phyloP scores from a whole-genome alignment of 2,329 filamentous ascomycete species.

The Colletotrichum sidae region DNA sequence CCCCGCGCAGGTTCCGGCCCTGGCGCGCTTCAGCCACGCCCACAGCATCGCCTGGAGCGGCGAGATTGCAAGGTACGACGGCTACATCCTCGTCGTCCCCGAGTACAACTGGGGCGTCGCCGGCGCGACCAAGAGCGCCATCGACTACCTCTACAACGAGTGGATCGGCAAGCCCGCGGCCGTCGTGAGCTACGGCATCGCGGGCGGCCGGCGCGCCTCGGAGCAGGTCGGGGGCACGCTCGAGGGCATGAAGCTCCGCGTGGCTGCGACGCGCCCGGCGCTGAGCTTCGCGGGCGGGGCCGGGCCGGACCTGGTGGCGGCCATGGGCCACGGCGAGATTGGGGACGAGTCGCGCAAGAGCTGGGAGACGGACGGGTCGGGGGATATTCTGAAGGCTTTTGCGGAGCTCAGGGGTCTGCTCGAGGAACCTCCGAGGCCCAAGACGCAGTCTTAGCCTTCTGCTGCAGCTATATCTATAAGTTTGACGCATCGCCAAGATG shows the following conservation, averaged over 20 bases:
- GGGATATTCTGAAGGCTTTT: conserved; percentile 40
- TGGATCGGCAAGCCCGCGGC: no score
- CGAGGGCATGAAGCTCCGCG: conserved; percentile 44
- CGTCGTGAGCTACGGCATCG: conserved; percentile 22
- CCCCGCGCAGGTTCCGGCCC: conserved; percentile 51
- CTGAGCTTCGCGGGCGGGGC: conserved; percentile 44
- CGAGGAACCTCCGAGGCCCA: conserved; percentile 5
- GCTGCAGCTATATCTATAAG: no score
- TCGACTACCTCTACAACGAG: no score
- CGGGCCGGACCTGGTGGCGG: conserved; percentile 38
- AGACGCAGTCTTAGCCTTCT: not conserved
- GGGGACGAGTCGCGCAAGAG: conserved; percentile 39
- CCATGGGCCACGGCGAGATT: conserved; percentile 41
- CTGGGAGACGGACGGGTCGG: conserved; percentile 40
- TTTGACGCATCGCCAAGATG: not conserved
- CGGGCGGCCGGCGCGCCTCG: conserved; percentile 50
- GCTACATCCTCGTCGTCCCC: no score
- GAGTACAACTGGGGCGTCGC: no score
- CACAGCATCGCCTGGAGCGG: conserved; percentile 47
- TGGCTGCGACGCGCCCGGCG: conserved; percentile 46
- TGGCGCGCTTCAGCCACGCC: conserved; percentile 51
- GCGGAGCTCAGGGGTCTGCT: conserved; percentile 43
- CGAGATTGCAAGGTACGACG: no score
- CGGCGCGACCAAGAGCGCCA: no score
- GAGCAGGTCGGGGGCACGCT: conserved; percentile 42